Base-by-base conservation (phyloP, 106 monocot species). In the Allium cepa region DNA sequence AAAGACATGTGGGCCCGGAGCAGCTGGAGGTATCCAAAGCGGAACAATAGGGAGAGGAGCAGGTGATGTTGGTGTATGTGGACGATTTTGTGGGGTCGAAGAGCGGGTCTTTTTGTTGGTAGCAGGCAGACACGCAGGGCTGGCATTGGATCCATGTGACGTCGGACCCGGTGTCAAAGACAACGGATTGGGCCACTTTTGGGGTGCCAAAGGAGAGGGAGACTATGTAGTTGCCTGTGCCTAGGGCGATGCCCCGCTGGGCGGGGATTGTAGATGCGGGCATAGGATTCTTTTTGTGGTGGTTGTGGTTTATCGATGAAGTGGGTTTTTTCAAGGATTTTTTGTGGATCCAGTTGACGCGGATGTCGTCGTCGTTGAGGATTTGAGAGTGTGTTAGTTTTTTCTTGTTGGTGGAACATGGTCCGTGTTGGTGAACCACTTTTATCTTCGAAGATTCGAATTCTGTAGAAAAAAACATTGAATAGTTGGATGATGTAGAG, bases 131-230 rank as follows among this genome's bases (percentile, higher is more conserved):
- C 10, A 53, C 36, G 45, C 72, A 72, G 5, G 72, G 72, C 50
- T 62, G 60, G 62, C 80, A 80, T 47, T 76, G 80, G 66, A 80
- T 67, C 80, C 72, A 72, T 11, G 72, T 72, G 7, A 72, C 22
- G 59, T 72, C 72, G 50, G 62, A 62, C 1, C 72, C 72, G 4
- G 72, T 72, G 72, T 72, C 72, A 36, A 72, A 62, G 46, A 71
- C 49, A 7, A 71, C 60, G 45, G 71, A 60, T 52, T 45, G 63
- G 26, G 26, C 11, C 7, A 63, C 28, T 26, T 9, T 63, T 0
- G 72, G 72, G 26, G 72, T 72, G 7, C 72, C 72, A 1, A 72
- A 17, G 0, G 63, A 62, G 12, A 72, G 11, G 36, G 52, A 27
- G n/a, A 72, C 53, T 36, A 72, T 63, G 62, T 72, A 72, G 63